A percentile compares a stretch with the other conserved stretches of the same genome.
Conservation (phyloP, 2,329 filamentous ascomycete species). For the Amauroascus verrucosus region DNA sequence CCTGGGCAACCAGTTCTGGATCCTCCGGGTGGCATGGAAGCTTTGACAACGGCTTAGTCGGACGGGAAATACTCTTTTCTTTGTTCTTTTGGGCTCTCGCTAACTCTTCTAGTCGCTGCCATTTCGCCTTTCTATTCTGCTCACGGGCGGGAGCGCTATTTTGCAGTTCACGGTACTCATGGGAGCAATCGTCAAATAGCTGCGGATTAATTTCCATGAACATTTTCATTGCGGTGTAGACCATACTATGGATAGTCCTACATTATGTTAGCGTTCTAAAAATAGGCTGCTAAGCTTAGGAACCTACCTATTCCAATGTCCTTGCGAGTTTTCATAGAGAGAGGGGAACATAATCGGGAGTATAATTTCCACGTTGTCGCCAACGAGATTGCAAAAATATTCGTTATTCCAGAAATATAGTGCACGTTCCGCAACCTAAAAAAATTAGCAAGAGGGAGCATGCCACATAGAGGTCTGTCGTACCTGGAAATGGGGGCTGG, state of each 20-base stretch:
- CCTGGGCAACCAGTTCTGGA: constrained; percentile 62
- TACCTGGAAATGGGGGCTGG: constrained; percentile 92
- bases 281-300: neutral
- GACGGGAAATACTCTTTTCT: constrained; percentile 26
- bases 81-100: constrained; percentile 55
- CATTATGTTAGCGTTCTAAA: constrained; percentile 26
- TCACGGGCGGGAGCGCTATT: constrained; percentile 82
- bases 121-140: constrained; percentile 70
- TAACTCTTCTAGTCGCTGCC: constrained; percentile 74
- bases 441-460: constrained; percentile 14
- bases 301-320: constrained; percentile 91
- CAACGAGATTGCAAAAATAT: constrained; percentile 98
- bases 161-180: constrained; percentile 94
- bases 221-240: constrained; percentile 99
- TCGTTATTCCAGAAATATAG: constrained; percentile 99
- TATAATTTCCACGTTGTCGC: constrained; percentile 97
- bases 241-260: constrained; percentile 98
- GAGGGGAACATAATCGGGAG: constrained; percentile 98
- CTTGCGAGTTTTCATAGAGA: constrained; percentile 96
- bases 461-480: constrained; percentile 14
- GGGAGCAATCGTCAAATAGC: constrained; percentile 95
- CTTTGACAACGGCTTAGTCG: constrained; percentile 30
- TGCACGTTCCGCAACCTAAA: constrained; percentile 77
- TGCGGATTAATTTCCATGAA: constrained; percentile 99
- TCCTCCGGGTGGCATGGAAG: constrained; percentile 38